phyloP scores from a whole-genome alignment of 1,139 yeast genomes.

The Zygoascus hellenicus region DNA sequence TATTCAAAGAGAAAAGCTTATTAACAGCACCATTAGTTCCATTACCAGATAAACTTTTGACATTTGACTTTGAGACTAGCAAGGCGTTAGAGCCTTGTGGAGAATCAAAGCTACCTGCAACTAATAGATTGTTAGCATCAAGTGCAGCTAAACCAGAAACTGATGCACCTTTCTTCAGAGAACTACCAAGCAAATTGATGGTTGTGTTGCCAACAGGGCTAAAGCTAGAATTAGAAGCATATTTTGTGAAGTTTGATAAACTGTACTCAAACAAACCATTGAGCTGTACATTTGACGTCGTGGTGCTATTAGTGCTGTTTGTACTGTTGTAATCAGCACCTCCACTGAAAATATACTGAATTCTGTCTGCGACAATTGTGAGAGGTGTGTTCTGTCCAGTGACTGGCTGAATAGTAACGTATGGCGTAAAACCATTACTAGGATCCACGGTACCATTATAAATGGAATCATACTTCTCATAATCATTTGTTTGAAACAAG shows the following conservation, averaged over 20 bases:
- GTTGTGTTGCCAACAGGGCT: conserved; percentile 61
- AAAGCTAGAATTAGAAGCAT: conserved; percentile 32
- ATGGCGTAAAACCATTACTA: conserved; percentile 40
- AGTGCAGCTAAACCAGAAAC: conserved; percentile 35
- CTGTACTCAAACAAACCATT: conserved; percentile 84
- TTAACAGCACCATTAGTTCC: conserved; percentile 40
- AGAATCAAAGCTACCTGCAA: conserved; percentile 11
- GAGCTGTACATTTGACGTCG: conserved; percentile 35
- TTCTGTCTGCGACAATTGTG: conserved; percentile 66
- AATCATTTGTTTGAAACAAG: conserved; percentile 74
- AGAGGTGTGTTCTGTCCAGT: conserved; percentile 39
- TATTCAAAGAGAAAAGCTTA: conserved; percentile 24
- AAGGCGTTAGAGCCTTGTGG: conserved; percentile 6
- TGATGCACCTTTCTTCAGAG: conserved; percentile 36
- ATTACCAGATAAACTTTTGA: conserved; percentile 27
- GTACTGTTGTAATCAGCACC: conserved; percentile 20
- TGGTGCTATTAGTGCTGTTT: conserved; percentile 19
- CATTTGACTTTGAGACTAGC: conserved; percentile 8
- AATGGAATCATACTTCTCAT: conserved; percentile 73
- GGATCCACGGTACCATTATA: conserved; percentile 65
- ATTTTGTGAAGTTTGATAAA: conserved; percentile 54
- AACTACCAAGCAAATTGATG: conserved; percentile 56
- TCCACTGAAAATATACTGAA: conserved; percentile 44
- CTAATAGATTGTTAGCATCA: conserved; percentile 22
- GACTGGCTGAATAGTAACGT: conserved; percentile 38